These are phyloP conservation scores for Neurospora terricola DNA, from an alignment of 495 filamentous ascomycete species.

Conservation along the genomic window DNA sequence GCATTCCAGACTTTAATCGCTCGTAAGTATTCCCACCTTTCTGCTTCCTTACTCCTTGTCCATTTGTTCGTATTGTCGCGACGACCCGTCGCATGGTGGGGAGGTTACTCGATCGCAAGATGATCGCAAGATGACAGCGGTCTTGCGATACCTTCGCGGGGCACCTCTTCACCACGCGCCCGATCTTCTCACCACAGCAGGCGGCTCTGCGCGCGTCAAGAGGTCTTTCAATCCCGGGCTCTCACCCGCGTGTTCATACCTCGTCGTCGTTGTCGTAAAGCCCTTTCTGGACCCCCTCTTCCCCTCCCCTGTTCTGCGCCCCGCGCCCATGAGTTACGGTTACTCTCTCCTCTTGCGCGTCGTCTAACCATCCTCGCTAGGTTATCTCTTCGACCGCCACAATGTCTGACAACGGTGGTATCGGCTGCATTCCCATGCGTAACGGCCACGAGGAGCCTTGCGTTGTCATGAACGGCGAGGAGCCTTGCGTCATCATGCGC, in stretches of 20 bases:
- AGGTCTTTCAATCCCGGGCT: background rate
- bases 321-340: background rate
- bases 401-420: background rate
- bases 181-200: background rate
- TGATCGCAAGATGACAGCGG: background rate
- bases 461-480: background rate
- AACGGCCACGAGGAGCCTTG: background rate
- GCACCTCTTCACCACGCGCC: background rate
- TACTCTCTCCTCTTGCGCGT: background rate
- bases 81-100: background rate
- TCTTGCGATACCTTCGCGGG: background rate
- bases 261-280: background rate
- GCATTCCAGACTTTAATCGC: background rate
- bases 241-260: background rate
- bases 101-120: background rate
- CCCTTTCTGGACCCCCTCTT: background rate
- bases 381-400: background rate
- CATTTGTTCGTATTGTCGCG: background rate
- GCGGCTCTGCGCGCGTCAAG: background rate
- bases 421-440: background rate
- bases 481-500: background rate
- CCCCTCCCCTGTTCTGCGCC: background rate
- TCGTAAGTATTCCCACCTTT: background rate
- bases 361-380: background rate
- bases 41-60: background rate